A percentile compares a stretch with the other conserved stretches of the same genome.
phyloP scores from a whole-genome alignment of 768 basidiomycete species.

The Chalciporus piperatus region DNA sequence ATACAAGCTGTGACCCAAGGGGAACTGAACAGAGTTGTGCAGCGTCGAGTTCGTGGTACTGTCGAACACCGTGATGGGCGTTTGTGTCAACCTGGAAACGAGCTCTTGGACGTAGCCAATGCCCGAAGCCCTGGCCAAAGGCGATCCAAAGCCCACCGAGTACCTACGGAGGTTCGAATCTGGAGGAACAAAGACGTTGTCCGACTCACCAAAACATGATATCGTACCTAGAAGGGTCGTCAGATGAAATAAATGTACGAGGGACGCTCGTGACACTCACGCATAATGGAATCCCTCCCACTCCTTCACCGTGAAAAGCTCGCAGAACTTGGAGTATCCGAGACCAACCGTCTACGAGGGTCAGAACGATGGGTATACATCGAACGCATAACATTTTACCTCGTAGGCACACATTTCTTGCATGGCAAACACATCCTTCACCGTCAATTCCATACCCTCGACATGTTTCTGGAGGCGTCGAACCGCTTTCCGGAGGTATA shows the following conservation, averaged over 20 bases:
- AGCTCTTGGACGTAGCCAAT: constrained; percentile 79
- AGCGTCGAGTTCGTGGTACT: constrained; percentile 80
- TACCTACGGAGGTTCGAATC: constrained; percentile 36
- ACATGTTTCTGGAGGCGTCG: constrained; percentile 54
- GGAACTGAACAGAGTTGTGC: constrained; percentile 64
- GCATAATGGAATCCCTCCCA: constrained; percentile 89
- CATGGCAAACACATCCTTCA: constrained; percentile 67
- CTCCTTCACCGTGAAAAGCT: constrained; percentile 81
- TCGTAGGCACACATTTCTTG: constrained; percentile 82
- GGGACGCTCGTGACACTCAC: constrained; percentile 37
- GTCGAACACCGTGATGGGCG: constrained; percentile 62
- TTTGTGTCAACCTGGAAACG: constrained; percentile 74
- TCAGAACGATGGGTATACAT: neutral
- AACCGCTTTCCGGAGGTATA: constrained; percentile 65
- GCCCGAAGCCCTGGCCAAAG: constrained; percentile 66
- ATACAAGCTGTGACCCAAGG: constrained; percentile 65
- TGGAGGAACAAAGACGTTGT: neutral
- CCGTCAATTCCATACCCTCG: constrained; percentile 53
- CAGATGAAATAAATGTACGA: neutral
- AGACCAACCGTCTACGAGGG: constrained; percentile 69
- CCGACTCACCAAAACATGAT: constrained; percentile 5
- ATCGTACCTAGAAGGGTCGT: neutral
- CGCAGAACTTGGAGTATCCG: constrained; percentile 85
- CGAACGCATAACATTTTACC: constrained; percentile 33
- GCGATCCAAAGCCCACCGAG: constrained; percentile 71